Evolutionary conservation across 2,329 filamentous ascomycete species (phyloP).

Genomic region (Microsporum canis): DNA sequence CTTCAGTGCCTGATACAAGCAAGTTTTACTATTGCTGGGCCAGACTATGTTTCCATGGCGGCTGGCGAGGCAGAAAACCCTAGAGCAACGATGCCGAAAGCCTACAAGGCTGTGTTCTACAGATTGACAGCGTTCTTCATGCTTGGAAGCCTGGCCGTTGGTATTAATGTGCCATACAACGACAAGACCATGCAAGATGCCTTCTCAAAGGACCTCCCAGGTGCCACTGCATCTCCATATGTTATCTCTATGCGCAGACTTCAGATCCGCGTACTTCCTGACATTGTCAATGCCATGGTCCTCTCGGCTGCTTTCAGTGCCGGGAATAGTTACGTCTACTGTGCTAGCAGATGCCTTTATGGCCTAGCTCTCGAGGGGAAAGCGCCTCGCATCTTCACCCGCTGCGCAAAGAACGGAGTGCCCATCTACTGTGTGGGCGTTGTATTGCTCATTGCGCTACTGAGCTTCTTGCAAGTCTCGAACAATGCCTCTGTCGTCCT

Average conservation of each 20-base stretch:
- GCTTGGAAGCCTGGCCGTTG: slow-evolving; percentile 59
- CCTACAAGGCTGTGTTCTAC: slow-evolving; percentile 70
- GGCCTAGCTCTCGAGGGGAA: slow-evolving; percentile 58
- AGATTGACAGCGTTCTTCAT: slow-evolving; percentile 66
- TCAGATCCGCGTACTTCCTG: slow-evolving; percentile 51
- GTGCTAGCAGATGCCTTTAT: slow-evolving; percentile 56
- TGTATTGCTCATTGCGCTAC: slow-evolving; percentile 55
- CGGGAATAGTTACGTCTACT: slow-evolving; percentile 58
- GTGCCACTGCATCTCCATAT: slow-evolving; percentile 63
- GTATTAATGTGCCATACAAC: slow-evolving; percentile 60
- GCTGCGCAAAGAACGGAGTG: slow-evolving; percentile 53
- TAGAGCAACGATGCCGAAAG: slow-evolving; percentile 56
- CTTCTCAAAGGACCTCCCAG: slow-evolving; percentile 47
- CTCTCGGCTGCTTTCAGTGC: slow-evolving; percentile 58
- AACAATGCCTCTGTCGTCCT: slow-evolving; percentile 55
- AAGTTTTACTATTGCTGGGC: slow-evolving; percentile 56
- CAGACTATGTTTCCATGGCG: slow-evolving; percentile 53
- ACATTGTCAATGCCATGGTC: slow-evolving; percentile 63
- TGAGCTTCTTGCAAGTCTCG: slow-evolving; percentile 64
- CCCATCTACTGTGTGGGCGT: slow-evolving; percentile 61
- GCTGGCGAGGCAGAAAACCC: slow-evolving; percentile 63
- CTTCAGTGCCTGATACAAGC: slow-evolving; percentile 62
- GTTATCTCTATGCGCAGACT: slow-evolving; percentile 55
- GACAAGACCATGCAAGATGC: slow-evolving; percentile 51
- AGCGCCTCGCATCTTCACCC: slow-evolving; percentile 55